These are phyloP conservation scores for Sclerotinia minor DNA, from an alignment of 2,329 filamentous ascomycete species.

Conservation along the genomic window DNA sequence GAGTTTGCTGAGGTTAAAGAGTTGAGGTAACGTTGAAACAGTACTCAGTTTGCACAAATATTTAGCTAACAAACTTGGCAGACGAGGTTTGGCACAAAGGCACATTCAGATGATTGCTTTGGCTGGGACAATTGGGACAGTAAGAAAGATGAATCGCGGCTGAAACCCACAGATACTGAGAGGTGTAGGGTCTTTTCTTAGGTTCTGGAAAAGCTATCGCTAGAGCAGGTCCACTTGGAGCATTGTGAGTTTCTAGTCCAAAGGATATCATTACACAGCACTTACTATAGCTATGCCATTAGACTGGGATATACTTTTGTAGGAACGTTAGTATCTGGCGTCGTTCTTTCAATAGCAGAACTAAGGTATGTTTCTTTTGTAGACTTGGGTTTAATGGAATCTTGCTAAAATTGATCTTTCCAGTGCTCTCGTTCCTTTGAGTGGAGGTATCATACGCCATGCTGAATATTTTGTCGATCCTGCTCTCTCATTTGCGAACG, in stretches of 20 bases:
- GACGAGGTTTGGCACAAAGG: constrained; percentile 44
- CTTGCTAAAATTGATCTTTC: not conserved
- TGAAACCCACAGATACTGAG: not conserved
- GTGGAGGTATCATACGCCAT: constrained; percentile 43
- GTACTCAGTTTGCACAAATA: not conserved
- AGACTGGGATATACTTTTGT: constrained; percentile 23
- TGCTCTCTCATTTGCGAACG: constrained; percentile 40
- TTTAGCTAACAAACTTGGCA: not conserved
- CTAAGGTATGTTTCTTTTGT: constrained; percentile 42
- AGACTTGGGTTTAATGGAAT: too few relatives aligned
- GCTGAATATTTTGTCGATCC: constrained; percentile 43
- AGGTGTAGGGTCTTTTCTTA: constrained; percentile 30
- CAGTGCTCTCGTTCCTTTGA: constrained; percentile 40
- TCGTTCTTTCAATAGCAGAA: constrained; percentile 54
- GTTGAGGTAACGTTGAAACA: constrained; percentile 14
- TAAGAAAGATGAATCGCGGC: constrained; percentile 36
- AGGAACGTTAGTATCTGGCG: constrained; percentile 48
- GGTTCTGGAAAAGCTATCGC: constrained; percentile 52
- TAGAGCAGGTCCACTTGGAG: constrained; percentile 52
- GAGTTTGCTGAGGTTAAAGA: constrained; percentile 24
- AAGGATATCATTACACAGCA: not conserved
- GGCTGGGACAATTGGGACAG: constrained; percentile 45
- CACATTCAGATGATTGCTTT: constrained; percentile 48
- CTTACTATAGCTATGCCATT: not conserved
- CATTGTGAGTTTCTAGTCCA: constrained; percentile 42